Percentiles rank a stretch among this genome's conserved stretches.
Evolutionary conservation across 2,329 filamentous ascomycete genomes (phyloP).

Genomic region (Penicillium capsulatum): DNA sequence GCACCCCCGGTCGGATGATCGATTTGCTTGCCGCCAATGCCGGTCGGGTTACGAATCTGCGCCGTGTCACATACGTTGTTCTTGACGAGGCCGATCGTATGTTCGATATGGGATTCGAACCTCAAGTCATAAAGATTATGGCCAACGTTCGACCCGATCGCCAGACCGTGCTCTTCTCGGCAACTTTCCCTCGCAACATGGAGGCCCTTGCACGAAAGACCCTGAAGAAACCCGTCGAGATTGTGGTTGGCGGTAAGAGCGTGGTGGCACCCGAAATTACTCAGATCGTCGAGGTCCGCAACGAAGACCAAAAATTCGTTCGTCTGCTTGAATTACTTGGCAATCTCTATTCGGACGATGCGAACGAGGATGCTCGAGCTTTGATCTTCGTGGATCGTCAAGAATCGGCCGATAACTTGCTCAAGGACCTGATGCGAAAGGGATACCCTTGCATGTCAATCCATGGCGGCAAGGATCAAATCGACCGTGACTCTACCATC

Average conservation of each 20-base stretch:
- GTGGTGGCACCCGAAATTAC: conserved; percentile 69
- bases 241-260: conserved; percentile 82
- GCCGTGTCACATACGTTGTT: conserved; percentile 86
- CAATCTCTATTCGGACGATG: conserved; percentile 66
- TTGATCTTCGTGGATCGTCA: conserved; percentile 91
- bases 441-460: conserved; percentile 91
- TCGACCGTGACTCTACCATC: conserved; percentile 88
- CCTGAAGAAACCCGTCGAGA: conserved; percentile 78
- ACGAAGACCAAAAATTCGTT: conserved; percentile 77
- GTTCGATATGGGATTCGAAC: conserved; percentile 99
- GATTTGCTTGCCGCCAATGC: conserved; percentile 90
- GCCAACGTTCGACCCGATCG: conserved; percentile 85
- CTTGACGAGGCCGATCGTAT: conserved; percentile 97
- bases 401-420: conserved; percentile 77
- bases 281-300: conserved; percentile 82
- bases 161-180: conserved; percentile 93
- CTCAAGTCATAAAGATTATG: conserved; percentile 95
- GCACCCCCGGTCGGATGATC: conserved; percentile 91
- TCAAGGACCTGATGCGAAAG: conserved; percentile 74
- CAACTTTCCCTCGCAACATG: conserved; percentile 92
- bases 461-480: conserved; percentile 88
- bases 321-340: conserved; percentile 82
- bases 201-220: conserved; percentile 86
- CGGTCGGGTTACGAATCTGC: conserved; percentile 88
- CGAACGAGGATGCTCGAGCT: conserved; percentile 83